These are phyloP conservation scores for Serendipita sp. DNA, from an alignment of 768 basidiomycete genomes.

Conservation along the genomic window DNA sequence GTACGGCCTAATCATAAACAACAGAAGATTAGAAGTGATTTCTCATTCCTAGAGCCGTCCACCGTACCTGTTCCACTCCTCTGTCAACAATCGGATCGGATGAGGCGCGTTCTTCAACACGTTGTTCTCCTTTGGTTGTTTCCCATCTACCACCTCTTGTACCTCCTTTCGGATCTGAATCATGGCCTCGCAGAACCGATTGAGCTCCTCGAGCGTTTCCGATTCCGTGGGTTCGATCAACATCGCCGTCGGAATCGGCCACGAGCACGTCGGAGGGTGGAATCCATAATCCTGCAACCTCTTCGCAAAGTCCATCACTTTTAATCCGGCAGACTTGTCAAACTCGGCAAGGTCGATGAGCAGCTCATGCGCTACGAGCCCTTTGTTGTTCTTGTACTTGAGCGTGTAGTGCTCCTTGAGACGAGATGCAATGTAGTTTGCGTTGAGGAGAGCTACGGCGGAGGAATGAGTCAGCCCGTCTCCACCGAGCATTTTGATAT, in stretches of 20 bases:
- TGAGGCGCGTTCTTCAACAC: slow-evolving; percentile 90
- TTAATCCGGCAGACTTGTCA: slow-evolving; percentile 74
- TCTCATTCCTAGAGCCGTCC: background rate
- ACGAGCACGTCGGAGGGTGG: slow-evolving; percentile 95
- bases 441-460: slow-evolving; percentile 77
- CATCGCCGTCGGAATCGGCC: slow-evolving; percentile 97
- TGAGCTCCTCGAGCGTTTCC: slow-evolving; percentile 83
- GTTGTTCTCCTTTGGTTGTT: slow-evolving; percentile 84
- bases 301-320: slow-evolving; percentile 94
- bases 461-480: slow-evolving; percentile 74
- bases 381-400: slow-evolving; percentile 80
- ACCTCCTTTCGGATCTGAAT: slow-evolving; percentile 88
- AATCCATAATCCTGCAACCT: slow-evolving; percentile 90
- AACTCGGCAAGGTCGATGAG: slow-evolving; percentile 93
- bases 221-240: slow-evolving; percentile 97
- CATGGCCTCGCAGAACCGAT: slow-evolving; percentile 97
- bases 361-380: slow-evolving; percentile 88
- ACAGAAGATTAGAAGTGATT: background rate
- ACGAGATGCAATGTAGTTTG: slow-evolving; percentile 92
- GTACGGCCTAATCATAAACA: slow-evolving; percentile 57
- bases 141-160: slow-evolving; percentile 71
- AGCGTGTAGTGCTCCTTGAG: slow-evolving; percentile 73
- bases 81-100: slow-evolving; percentile 59
- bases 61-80: slow-evolving; percentile 72
- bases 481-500: slow-evolving; percentile 99